A percentile compares a stretch with the other conserved stretches of the same genome.
Evolutionary conservation across 2,329 filamentous ascomycete genomes (phyloP).

Genomic region (Achaetomium macrosporum): DNA sequence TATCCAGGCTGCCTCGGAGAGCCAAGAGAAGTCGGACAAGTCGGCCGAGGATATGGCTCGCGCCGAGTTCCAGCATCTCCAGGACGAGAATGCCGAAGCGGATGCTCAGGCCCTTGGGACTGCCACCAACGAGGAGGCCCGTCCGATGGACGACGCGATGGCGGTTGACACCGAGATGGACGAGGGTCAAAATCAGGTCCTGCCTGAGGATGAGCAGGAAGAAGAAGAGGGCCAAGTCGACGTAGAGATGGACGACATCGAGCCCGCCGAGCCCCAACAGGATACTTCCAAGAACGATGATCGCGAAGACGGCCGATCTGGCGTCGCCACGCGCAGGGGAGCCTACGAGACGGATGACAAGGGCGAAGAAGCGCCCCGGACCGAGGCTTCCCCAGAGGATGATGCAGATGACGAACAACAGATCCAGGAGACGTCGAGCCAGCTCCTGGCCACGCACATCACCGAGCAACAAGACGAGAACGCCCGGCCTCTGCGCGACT

Average conservation of each 20-base stretch:
- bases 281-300: constrained; percentile 37
- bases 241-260: constrained; percentile 42
- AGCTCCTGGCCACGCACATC: constrained; percentile 70
- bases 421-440: constrained; percentile 51
- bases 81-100: constrained; percentile 72
- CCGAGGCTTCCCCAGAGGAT: constrained; percentile 31
- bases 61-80: constrained; percentile 89
- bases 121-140: constrained; percentile 79
- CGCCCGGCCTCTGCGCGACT: constrained; percentile 40
- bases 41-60: constrained; percentile 62
- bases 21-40: constrained; percentile 46
- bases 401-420: constrained; percentile 40
- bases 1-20: constrained; percentile 56
- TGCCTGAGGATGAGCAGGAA: constrained; percentile 46
- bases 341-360: constrained; percentile 48
- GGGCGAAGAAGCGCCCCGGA: constrained; percentile 29
- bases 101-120: constrained; percentile 89
- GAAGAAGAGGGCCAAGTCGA: constrained; percentile 35
- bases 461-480: constrained; percentile 29
- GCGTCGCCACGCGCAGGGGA: constrained; percentile 54
- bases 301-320: constrained; percentile 51
- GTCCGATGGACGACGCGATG: constrained; percentile 81
- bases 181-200: constrained; percentile 39
- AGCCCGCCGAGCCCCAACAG: constrained; percentile 33
- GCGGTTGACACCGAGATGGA: constrained; percentile 69